Evolutionary conservation across 306 rosid genomes (phyloP), one percentile per base, ranked within the genome.

Genomic region (Cicer chorassanicum): DNA sequence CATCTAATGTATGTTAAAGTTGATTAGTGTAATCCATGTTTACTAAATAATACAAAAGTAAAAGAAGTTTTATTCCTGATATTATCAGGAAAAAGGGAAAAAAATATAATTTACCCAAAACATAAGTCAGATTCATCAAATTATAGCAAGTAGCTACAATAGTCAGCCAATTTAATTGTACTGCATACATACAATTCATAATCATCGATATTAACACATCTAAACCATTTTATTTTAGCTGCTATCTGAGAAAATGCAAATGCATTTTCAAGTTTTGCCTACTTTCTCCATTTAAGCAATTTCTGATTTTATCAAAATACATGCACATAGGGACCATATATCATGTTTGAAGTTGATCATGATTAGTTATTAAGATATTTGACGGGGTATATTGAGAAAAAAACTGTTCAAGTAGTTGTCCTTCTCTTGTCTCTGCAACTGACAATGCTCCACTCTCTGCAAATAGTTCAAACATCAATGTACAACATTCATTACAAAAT

Each of bases 381-480:
- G 78, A 42, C 1, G 63, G 68, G 19, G 56, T 49, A 14, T 65
- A 72, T 53, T 73, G 88, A 73, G 88, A 73, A 13, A 78, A 77
- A 65, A 65, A 81, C 4, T 68, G 80, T 48, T 85, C 86, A 49
- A 65, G 62, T n/a, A 66, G 72, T 41, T 75, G 80, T 29, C 50
- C 80, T 15, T 65, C 82, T 38, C 80, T 45, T 9, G 77, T 14
- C 24, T 57, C 86, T 60, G 71, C 77, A 34, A 16, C 59, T 6
- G 70, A 71, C 56, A 60, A 68, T 54, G 34, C 18, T 15, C 74
- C 79, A 71, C n/a, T 73, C 60, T 66, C 87, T 82, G 82, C 19
- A 1, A 70, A 72, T 38, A 67, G 38, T 48, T 63, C 7, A 36
- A 49, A 10, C 18, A 59, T 77, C 63, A 63, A n/a, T 24, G 29